Evolutionary conservation across 1,139 yeast genomes (phyloP), one percentile per base, ranked within the genome.

Genomic region (Yamadazyma sp.): DNA sequence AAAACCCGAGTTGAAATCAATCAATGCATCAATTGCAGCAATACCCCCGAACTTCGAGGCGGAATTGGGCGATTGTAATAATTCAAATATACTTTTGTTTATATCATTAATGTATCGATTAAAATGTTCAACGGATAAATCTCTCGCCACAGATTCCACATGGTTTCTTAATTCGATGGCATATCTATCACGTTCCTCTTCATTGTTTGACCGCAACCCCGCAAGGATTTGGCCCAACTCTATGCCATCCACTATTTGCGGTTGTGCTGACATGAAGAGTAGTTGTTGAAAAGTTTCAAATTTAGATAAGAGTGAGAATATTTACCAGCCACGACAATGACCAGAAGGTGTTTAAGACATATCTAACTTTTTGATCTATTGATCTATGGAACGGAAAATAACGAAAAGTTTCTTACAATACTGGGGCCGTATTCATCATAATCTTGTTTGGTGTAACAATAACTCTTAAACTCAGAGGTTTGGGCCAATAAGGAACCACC

Each of bases 401-500:
- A 74, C 38, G 97, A 88, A 59, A 90, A 92, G 75, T 90, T 90
- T 70, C 99, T 84, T 34, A 92, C 98, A 57, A 94, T 92, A 56
- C 86, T 86, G 44, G 98, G 98, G 21, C 99, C 99, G 59, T 85
- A 84, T 67, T 94, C 99, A 56, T 92, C 98, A 64, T 94, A 94
- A 60, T 92, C 98, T 59, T 85, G 84, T 71, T 92, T 94, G 34
- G 98, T 90, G 71, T 90, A 94, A 62, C 98, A 92, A 67, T 89
- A 89, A 61, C 95, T 82, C 67, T 86, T 88, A 70, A 92, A 92
- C 64, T 92, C 98, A 12, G 96, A 82, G 14, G 99, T 94, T 67
- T 90, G 97, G 1, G 99, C 97, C 59, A 94, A 76, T 52, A 94
- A 72, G 15, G 96, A 86, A 47, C 98, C 99, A 52, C 99, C 99